Evolutionary conservation across 1,284 basidiomycete genomes (phyloP).

Genomic region (Neotropicomus parvogracilis): DNA sequence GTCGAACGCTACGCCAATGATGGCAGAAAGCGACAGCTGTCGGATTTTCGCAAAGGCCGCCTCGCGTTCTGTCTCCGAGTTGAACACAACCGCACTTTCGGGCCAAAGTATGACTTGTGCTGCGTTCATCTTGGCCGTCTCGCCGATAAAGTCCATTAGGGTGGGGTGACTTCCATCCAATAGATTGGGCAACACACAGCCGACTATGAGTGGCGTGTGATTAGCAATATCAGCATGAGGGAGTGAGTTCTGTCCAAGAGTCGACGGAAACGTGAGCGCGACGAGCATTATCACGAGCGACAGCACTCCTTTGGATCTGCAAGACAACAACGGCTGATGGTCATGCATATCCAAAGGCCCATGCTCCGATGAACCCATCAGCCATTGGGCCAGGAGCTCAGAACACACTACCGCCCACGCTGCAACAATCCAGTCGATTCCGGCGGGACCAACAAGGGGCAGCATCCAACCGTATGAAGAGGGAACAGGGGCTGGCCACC

Average conservation of each 20-base stretch:
- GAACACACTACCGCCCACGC: constrained; percentile 68
- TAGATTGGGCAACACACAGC: constrained; percentile 57
- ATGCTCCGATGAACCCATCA: constrained; percentile 39
- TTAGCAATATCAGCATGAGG: constrained; percentile 39
- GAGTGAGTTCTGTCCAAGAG: constrained; percentile 41
- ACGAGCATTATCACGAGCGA: constrained; percentile 43
- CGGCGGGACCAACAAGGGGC: constrained; percentile 51
- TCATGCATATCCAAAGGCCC: constrained; percentile 6
- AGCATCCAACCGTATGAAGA: constrained; percentile 62
- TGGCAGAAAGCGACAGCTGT: constrained; percentile 24
- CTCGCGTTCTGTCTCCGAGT: constrained; percentile 45
- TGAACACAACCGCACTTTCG: constrained; percentile 68
- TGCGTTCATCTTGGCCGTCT: constrained; percentile 44
- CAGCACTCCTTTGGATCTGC: constrained; percentile 25
- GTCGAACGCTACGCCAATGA: constrained; percentile 66
- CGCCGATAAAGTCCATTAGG: constrained; percentile 59
- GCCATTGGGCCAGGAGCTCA: constrained; percentile 50
- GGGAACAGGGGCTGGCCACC: constrained; percentile 52
- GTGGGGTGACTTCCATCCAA: constrained; percentile 40
- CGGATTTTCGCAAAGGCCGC: constrained; percentile 47
- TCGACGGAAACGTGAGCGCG: constrained; percentile 55
- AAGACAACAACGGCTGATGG: constrained; percentile 15
- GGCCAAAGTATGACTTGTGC: constrained; percentile 74
- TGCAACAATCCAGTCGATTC: constrained; percentile 66
- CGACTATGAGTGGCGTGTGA: constrained; percentile 55